Conservation (phyloP, 768 basidiomycete species). For the Gyrodon lividus region DNA sequence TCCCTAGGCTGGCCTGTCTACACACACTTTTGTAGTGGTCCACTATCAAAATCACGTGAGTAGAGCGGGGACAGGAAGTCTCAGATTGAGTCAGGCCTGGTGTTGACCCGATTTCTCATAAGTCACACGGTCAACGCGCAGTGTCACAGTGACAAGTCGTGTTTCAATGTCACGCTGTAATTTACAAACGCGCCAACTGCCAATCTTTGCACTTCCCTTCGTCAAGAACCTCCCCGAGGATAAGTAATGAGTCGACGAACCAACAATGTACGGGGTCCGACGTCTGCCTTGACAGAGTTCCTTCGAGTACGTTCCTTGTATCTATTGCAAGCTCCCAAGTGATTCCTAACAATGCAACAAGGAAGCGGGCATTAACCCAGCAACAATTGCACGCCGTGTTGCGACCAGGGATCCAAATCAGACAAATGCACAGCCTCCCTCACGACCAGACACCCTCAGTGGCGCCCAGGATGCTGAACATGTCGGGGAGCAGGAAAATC, state of each 20-base stretch:
- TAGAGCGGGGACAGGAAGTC: no score
- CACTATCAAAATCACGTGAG: no score
- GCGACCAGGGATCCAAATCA: slow-evolving; percentile 30
- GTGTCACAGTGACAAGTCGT: slow-evolving; percentile 16
- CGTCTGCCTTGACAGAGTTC: slow-evolving; percentile 82
- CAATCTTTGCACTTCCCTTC: not conserved
- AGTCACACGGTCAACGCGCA: no score
- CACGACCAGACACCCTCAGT: slow-evolving; percentile 41
- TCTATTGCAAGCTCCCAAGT: slow-evolving; percentile 16
- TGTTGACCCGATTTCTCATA: no score
- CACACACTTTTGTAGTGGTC: no score
- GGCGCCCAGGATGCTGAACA: slow-evolving; percentile 9
- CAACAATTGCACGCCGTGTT: slow-evolving; percentile 38
- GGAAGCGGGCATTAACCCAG: slow-evolving; percentile 54
- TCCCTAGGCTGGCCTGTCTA: no score
- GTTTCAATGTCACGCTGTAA: slow-evolving; percentile 11
- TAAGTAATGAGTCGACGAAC: slow-evolving; percentile 27
- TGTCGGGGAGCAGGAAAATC: slow-evolving; percentile 12
- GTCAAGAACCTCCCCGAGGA: not conserved
- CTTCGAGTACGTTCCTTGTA: slow-evolving; percentile 50
- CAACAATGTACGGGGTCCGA: slow-evolving; percentile 76
- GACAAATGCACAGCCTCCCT: slow-evolving; percentile 38
- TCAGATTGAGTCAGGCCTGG: no score
- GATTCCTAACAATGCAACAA: slow-evolving; percentile 24
- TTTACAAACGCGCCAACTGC: slow-evolving; percentile 6